phyloP scores from a whole-genome alignment of 352 stramenopile genomes.

The Phytophthora idaei region DNA sequence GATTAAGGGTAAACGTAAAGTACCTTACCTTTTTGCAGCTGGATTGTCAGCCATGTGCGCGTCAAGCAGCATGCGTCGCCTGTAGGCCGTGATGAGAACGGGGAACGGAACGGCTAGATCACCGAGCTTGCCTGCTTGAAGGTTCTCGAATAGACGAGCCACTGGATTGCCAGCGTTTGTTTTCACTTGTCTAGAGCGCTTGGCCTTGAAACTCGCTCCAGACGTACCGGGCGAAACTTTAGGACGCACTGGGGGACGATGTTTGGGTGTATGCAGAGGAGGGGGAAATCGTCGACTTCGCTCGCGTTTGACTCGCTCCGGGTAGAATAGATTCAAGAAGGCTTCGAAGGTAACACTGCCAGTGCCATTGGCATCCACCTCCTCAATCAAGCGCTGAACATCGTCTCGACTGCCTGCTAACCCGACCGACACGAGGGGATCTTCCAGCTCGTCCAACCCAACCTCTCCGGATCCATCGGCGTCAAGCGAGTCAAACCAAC shows the following conservation, averaged over 20 bases:
- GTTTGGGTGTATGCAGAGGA: constrained; percentile 56
- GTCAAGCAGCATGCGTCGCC: constrained; percentile 80
- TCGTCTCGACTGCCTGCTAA: constrained; percentile 76
- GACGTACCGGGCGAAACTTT: constrained; percentile 5
- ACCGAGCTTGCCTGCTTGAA: constrained; percentile 78
- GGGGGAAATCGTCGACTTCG: constrained; percentile 19
- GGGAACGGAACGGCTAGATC: constrained; percentile 78
- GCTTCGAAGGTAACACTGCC: constrained; percentile 78
- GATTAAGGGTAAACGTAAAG: background rate
- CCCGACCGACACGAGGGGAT: constrained; percentile 88
- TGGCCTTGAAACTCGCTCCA: constrained; percentile 16
- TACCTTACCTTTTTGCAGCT: constrained; percentile 43
- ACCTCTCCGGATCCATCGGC: constrained; percentile 80
- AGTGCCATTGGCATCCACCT: constrained; percentile 66
- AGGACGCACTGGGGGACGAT: constrained; percentile 16
- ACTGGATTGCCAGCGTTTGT: constrained; percentile 52
- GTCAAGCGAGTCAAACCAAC: constrained; percentile 91
- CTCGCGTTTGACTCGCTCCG: constrained; percentile 51
- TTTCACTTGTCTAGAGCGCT: constrained; percentile 7
- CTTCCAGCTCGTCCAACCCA: constrained; percentile 82
- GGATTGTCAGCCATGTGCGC: constrained; percentile 81
- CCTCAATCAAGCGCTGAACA: constrained; percentile 74
- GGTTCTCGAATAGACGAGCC: constrained; percentile 77
- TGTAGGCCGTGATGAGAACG: constrained; percentile 80
- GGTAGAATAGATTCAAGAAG: constrained; percentile 77